Conservation (phyloP, 2,329 filamentous ascomycete genomes). For the Fusarium guadeloupense region DNA sequence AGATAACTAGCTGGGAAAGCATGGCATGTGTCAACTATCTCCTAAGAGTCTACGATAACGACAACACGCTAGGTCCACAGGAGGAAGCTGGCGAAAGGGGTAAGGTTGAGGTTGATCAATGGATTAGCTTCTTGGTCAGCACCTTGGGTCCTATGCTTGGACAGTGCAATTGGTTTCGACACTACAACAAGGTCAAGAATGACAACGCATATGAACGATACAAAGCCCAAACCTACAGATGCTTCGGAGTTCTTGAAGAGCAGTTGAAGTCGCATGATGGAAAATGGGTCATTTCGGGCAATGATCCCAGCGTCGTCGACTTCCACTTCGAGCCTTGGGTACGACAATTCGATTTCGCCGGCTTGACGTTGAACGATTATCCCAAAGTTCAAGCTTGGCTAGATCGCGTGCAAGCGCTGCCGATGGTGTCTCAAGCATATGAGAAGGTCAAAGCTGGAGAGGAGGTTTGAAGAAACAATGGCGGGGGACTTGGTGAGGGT, state of each 20-base stretch:
- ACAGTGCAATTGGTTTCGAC: slow-evolving; percentile 22
- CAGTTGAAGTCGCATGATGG: slow-evolving; percentile 14
- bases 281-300: slow-evolving; percentile 6
- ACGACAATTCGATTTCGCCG: slow-evolving; percentile 5
- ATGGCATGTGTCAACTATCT: slow-evolving; percentile 38
- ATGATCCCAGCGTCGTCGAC: slow-evolving; percentile 14
- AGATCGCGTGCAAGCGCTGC: slow-evolving; percentile 6
- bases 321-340: slow-evolving; percentile 26
- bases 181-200: slow-evolving; percentile 16
- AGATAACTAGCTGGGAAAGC: slow-evolving; percentile 43
- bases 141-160: slow-evolving; percentile 13
- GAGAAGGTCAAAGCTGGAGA: slow-evolving; percentile 20
- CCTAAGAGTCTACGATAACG: slow-evolving; percentile 27
- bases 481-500: not conserved
- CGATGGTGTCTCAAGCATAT: not conserved
- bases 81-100: slow-evolving; percentile 12
- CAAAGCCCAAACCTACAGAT: not conserved
- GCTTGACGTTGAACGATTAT: not conserved
- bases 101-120: slow-evolving; percentile 8
- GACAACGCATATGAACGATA: slow-evolving; percentile 17
- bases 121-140: slow-evolving; percentile 21
- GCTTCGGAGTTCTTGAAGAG: slow-evolving; percentile 15
- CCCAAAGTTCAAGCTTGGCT: slow-evolving; percentile 14
- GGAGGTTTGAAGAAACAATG: too few species aligned
- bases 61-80: slow-evolving; percentile 13